Percentiles rank a stretch among this genome's conserved stretches.
Conservation (phyloP, 1,139 yeast genomes). For the Debaryomyces sp. region DNA sequence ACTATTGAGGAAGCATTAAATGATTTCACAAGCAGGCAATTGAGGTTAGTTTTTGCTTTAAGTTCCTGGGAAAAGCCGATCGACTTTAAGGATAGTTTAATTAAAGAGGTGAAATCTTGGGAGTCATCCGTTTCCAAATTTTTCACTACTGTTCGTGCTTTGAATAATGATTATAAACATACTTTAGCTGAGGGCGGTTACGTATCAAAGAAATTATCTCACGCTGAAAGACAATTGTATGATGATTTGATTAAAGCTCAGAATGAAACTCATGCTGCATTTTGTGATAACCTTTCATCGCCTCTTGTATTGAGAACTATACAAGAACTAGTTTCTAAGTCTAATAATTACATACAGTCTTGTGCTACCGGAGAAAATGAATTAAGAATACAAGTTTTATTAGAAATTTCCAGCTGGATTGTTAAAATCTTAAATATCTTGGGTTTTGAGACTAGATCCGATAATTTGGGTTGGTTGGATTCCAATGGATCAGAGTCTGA, state of each 20-base stretch:
- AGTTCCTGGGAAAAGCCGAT: conserved; percentile 92
- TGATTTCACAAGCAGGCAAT: conserved; percentile 72
- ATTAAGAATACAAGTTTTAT: conserved; percentile 65
- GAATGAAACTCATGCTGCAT: conserved; percentile 69
- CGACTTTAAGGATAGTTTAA: conserved; percentile 83
- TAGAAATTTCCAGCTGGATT: conserved; percentile 67
- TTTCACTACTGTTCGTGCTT: conserved; percentile 82
- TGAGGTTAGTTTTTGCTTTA: conserved; percentile 86
- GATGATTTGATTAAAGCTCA: conserved; percentile 56
- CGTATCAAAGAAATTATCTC: conserved; percentile 57
- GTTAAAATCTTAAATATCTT: conserved; percentile 68
- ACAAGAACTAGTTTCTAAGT: conserved; percentile 65
- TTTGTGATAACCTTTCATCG: conserved; percentile 85
- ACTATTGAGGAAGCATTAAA: conserved; percentile 89
- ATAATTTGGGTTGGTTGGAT: conserved; percentile 79
- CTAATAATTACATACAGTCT: conserved; percentile 70
- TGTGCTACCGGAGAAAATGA: conserved; percentile 46
- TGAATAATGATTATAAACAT: conserved; percentile 61
- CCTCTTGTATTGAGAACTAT: conserved; percentile 71
- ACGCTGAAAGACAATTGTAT: conserved; percentile 57
- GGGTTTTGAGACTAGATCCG: conserved; percentile 75
- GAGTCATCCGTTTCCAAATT: conserved; percentile 80
- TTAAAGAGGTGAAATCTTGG: conserved; percentile 72
- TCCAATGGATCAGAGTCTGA: conserved; percentile 17
- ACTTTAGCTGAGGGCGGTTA: conserved; percentile 47